Evolutionary conservation across 2,329 filamentous ascomycete species (phyloP).

Genomic region (Aspergillus puulaauensis): DNA sequence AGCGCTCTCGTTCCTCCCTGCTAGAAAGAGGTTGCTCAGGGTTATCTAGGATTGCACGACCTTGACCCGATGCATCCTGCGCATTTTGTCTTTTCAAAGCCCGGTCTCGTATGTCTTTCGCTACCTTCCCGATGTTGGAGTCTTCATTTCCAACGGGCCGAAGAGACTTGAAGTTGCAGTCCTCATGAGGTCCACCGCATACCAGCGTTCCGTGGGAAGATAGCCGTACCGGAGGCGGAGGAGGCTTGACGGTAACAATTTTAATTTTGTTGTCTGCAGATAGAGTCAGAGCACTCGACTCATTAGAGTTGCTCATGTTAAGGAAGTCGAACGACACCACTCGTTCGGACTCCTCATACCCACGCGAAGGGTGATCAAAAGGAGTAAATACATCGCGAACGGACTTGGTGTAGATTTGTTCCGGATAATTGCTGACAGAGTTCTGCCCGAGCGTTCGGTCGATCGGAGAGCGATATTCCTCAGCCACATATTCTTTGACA

Average conservation of each 20-base stretch:
- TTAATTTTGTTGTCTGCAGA: conserved; percentile 53
- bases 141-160: conserved; percentile 29
- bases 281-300: conserved; percentile 54
- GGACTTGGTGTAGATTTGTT: conserved; percentile 46
- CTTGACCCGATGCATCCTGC: conserved; percentile 1
- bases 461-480: conserved; percentile 39
- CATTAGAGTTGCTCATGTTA: conserved; percentile 45
- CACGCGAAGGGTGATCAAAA: conserved; percentile 45
- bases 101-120: conserved; percentile 29
- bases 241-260: conserved; percentile 48
- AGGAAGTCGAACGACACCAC: conserved; percentile 64
- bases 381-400: conserved; percentile 48
- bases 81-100: conserved; percentile 19
- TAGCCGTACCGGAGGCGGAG: conserved; percentile 37
- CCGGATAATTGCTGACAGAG: conserved; percentile 41
- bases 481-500: conserved; percentile 49
- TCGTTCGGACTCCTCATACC: conserved; percentile 47
- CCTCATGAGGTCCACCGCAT: conserved; percentile 27
- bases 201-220: conserved; percentile 39
- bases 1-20: conserved; percentile 39
- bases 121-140: conserved; percentile 29
- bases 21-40: conserved; percentile 32
- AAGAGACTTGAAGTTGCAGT: conserved; percentile 31
- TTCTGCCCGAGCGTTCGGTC: conserved; percentile 42
- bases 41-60: background rate